Conservation (phyloP, 495 filamentous ascomycete genomes). For the Podospora anserina region DNA sequence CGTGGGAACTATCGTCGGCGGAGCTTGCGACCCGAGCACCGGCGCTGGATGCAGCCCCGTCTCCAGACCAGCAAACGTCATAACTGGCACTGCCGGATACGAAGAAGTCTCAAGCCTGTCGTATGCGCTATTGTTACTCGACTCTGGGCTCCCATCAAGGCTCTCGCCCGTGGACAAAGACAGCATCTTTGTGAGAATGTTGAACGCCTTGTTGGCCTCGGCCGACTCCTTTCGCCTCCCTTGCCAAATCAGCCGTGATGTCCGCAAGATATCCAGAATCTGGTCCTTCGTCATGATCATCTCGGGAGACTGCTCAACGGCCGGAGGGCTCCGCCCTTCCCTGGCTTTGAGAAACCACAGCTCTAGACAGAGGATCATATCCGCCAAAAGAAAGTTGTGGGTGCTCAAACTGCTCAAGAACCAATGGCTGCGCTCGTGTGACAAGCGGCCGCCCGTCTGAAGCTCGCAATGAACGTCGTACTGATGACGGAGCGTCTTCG, state of each 20-base stretch:
- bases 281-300: slow-evolving; percentile 26
- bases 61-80: not conserved
- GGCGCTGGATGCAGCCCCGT: slow-evolving; percentile 3
- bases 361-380: slow-evolving; percentile 38
- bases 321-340: slow-evolving; percentile 17
- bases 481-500: slow-evolving; percentile 38
- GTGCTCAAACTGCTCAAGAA: slow-evolving; percentile 34
- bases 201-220: slow-evolving; percentile 30
- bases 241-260: slow-evolving; percentile 30
- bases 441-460: slow-evolving; percentile 33
- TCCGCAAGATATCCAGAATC: slow-evolving; percentile 26
- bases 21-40: not conserved
- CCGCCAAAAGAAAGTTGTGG: slow-evolving; percentile 38
- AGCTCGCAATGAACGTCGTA: slow-evolving; percentile 36
- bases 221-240: slow-evolving; percentile 15
- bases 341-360: slow-evolving; percentile 24
- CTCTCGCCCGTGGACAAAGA: slow-evolving; percentile 23
- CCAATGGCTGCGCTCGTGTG: slow-evolving; percentile 31
- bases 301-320: not conserved
- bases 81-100: not conserved
- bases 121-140: slow-evolving; percentile 1
- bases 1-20: not conserved
- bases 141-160: slow-evolving; percentile 23
- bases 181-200: slow-evolving; percentile 32
- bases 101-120: not conserved